Conservation (phyloP, 2,329 filamentous ascomycete genomes). For the Fusarium subglutinans region DNA sequence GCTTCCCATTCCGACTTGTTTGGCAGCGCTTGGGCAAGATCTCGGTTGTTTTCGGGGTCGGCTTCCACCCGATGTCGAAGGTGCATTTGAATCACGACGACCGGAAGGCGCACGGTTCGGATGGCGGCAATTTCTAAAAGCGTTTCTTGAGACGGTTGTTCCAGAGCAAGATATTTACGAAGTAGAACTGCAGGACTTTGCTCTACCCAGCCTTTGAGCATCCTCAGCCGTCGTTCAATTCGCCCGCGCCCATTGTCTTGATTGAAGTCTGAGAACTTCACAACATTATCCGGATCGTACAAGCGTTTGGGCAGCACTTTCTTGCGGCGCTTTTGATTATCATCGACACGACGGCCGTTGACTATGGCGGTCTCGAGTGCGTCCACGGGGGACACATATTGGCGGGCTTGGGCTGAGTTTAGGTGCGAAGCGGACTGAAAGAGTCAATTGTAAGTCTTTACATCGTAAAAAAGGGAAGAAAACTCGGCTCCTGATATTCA, state of each 20-base stretch:
- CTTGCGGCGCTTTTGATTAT: conserved; percentile 4
- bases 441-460: conserved; percentile 19
- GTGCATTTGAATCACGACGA: conserved; percentile 47
- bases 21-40: conserved; percentile 41
- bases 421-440: conserved; percentile 9
- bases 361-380: conserved; percentile 12
- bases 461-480: not conserved
- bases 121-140: conserved; percentile 34
- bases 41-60: conserved; percentile 13
- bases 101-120: conserved; percentile 42
- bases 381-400: conserved; percentile 16
- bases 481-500: conserved; percentile 22
- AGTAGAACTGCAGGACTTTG: conserved; percentile 41
- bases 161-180: conserved; percentile 29
- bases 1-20: conserved; percentile 34
- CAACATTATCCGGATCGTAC: not conserved
- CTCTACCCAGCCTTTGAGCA: conserved; percentile 36
- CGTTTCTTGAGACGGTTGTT: conserved; percentile 4
- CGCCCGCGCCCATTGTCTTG: not conserved
- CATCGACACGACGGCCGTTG: not conserved
- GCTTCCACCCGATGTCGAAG: conserved; percentile 38
- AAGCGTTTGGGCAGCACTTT: not conserved
- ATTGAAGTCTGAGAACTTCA: not conserved
- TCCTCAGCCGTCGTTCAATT: conserved; percentile 31
- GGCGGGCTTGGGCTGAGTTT: not conserved